Evolutionary conservation across 1,284 basidiomycete species (phyloP), one percentile per base, ranked within the genome.

Genomic region (Trametes pubescens): DNA sequence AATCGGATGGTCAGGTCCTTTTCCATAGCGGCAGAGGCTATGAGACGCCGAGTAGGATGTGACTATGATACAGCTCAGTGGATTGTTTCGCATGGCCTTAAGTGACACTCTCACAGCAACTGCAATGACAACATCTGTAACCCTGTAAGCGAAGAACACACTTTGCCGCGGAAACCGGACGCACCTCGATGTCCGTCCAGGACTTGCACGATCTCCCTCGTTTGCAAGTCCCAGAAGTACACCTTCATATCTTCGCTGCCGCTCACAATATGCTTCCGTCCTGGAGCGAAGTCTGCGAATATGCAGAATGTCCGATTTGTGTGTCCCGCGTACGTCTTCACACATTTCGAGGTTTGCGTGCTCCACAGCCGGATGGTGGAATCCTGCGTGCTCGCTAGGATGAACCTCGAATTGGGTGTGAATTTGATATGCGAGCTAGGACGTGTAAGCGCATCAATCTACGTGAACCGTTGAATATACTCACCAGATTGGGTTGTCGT

Each of bases 321-420:
- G 73, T 97, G 95, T 0, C 93, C 94, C 0, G 83, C 86, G 73
- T 96, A 96, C 2, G 96, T 97, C 80, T 99, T 99, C 51, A 98
- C 88, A 67, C 95, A 94, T 66, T 92, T 91, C 13, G 93, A 92
- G n/a, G 89, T 91, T 66, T 95, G 92, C 69, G 93, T 94, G 75
- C 97, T 94, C 96, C 98, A 99, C 24, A 99, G 81, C 1, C 98
- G 86, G 60, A 99, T 89, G 0, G 93, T 94, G 7, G 93, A 96
- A 74, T 99, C 96, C 72, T 99, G 90, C 5, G 96, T 96, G 0
- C 94, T 89, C 2, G 91, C 90, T 44, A 99, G 84, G 34, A 99
- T 86, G 76, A 93, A 97, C 74, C 87, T 88, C 0, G 94, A 95
- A 71, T 96, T 96, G 0, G 95, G 95, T 13, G 96, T 94, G 80